phyloP scores from a whole-genome alignment of 2,329 filamentous ascomycete species.

The Colletotrichum abscissum region DNA sequence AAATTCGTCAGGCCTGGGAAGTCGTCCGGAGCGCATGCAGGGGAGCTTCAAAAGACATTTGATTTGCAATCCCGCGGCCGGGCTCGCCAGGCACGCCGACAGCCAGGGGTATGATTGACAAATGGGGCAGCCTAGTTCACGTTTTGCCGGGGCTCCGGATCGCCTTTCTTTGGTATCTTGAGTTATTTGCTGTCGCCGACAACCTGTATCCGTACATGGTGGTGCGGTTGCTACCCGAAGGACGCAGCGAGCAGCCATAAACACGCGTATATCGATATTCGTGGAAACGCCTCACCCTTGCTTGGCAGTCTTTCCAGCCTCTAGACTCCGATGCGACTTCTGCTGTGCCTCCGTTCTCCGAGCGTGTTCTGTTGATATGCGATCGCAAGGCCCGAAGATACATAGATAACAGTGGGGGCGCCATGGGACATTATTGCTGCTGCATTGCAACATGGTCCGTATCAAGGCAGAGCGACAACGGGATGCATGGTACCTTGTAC shows the following conservation, averaged over 20 bases:
- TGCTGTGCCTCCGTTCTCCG: conserved; percentile 6
- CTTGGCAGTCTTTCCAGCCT: neutral
- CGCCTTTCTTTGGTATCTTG: neutral
- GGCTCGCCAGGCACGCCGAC: conserved; percentile 19
- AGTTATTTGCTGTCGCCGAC: neutral
- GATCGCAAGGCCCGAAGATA: conserved; percentile 3
- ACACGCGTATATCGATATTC: conserved; percentile 10
- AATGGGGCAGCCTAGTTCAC: conserved; percentile 6
- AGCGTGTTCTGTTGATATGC: neutral
- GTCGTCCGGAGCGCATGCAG: neutral
- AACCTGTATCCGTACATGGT: neutral
- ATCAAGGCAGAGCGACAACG: conserved; percentile 4
- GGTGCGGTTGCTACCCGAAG: neutral
- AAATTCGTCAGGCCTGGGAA: neutral
- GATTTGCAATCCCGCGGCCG: conserved; percentile 23
- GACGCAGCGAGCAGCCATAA: neutral
- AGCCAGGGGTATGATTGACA: conserved; percentile 4
- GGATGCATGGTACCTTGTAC: conserved; percentile 20
- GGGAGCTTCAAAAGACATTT: conserved; percentile 10
- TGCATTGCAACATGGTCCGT: conserved; percentile 4
- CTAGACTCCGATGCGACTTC: neutral
- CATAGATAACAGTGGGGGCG: conserved; percentile 12
- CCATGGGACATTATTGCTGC: neutral
- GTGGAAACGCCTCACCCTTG: neutral
- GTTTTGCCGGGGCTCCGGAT: conserved; percentile 5